Conservation (phyloP, 176 grass and related monocot species). For the Tuctoria greenei region DNA sequence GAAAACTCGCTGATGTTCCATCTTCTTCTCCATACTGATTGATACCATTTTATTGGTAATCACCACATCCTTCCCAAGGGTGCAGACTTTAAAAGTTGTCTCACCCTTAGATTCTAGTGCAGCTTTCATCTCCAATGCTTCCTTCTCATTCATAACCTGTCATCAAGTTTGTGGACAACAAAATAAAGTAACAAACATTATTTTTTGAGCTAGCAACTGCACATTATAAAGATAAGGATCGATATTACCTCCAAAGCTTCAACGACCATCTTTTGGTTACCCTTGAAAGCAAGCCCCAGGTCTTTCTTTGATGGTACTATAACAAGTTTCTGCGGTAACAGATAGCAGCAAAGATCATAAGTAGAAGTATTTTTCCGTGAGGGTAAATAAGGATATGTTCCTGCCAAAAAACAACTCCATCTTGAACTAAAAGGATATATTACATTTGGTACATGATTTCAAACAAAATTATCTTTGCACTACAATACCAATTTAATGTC, state of each 20-base stretch:
- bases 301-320: slow-evolving; percentile 82
- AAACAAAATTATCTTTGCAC: neutral
- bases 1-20: slow-evolving; percentile 81
- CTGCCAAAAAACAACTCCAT: neutral
- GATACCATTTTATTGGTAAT: slow-evolving; percentile 79
- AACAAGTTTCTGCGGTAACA: slow-evolving; percentile 66
- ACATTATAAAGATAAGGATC: neutral
- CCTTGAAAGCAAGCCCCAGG: slow-evolving; percentile 77
- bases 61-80: slow-evolving; percentile 54
- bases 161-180: neutral
- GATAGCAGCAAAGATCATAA: neutral
- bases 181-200: slow-evolving; percentile 7
- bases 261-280: slow-evolving; percentile 75
- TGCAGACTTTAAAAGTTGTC: slow-evolving; percentile 59
- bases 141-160: slow-evolving; percentile 75
- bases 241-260: slow-evolving; percentile 68
- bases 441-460: neutral
- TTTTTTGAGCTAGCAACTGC: neutral
- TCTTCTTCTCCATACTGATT: slow-evolving; percentile 62
- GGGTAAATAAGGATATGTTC: neutral
- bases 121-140: slow-evolving; percentile 67
- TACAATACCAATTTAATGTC: neutral
- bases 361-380: neutral
- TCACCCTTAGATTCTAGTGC: slow-evolving; percentile 64
- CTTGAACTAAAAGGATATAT: neutral